Evolutionary conservation across 2,329 filamentous ascomycete genomes (phyloP), one percentile per base, ranked within the genome.

Genomic region (Colletotrichum eleusines): DNA sequence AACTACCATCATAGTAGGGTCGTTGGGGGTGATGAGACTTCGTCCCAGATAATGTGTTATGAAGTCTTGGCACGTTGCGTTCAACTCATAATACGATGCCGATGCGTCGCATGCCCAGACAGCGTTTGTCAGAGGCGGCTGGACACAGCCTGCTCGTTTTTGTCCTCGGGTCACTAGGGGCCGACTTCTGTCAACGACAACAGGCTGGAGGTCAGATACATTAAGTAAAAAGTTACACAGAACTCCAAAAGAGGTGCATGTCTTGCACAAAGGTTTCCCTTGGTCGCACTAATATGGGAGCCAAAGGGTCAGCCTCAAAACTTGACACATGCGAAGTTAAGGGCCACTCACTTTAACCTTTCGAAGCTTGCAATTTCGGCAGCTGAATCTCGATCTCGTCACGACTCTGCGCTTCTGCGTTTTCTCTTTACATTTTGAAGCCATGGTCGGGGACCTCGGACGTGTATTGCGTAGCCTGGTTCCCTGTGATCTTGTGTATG

Each of bases 361-460:
- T 12, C 50, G 50, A 33, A 53, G 50, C 50, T 53, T 53, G 50
- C 50, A 53, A 12, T 53, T 53, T 3, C 50, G 50, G 8, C 50
- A 53, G 28, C 50, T 28, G 1, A 53, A 33, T 12, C 50, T 53
- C 50, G 50, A 53, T 12, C 50, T 53, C 16, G 11, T 16, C 26
- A 20, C 1, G 7, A 20, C 5, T 16, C 3, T 53, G 6, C 14
- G 50, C 28, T n/a, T 28, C 8, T 11, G 26, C 14, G 26, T 0
- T 12, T 51, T 28, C 11, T 14, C 26, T 5, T 7, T 18, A 9
- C 16, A 51, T 20, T 16, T 20, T 18, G 48, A 9, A 20, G 48
- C 16, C 48, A 51, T 51, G 7, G 3, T 11, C 20, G 26, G 2
- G 14, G 20, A 16, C 9, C 6, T 7, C 1, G 18, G 7, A 1